Base-by-base conservation (phyloP, 495 filamentous ascomycete species). In the Chaetomium tenue region DNA sequence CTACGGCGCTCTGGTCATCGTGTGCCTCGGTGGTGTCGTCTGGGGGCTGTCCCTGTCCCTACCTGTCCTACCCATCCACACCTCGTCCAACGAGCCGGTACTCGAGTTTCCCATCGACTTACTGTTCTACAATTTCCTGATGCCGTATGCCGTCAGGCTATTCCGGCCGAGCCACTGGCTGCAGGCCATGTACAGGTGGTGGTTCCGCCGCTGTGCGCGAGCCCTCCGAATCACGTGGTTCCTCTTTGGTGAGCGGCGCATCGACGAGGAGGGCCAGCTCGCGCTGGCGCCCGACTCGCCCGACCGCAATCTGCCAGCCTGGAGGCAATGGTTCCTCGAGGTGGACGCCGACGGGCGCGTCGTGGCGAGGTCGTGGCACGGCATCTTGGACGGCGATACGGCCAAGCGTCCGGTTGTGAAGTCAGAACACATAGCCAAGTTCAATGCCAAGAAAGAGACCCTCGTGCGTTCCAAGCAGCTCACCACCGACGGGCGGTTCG, bases 81-180 rank as follows among this genome's bases (percentile, higher is more conserved):
- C 93, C 88, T 89, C 90, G 48, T 91, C 91, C 12, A 92, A 90
- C 63, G 88, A 93, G 66, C 92, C 93, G 9, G 88, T 96, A 12
- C 82, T 97, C 54, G 94, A 98, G 72, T 98, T 98, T 67, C 94
- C 94, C 2, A 85, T 96, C 56, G 95, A 98, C 70, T 78, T 99
- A 0, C 80, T 99, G 23, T 93, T 97, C 74, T 99, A 96, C 79
- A 97, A 98, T 74, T 95, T 97, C 73, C 74, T 97, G 60, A 91
- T 96, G 84, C 94, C 94, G 0, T 72, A 94, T 42, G 88, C 91
- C 6, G 84, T 97, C 58, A 86, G 84, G 66, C 86, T 89, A 68
- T 87, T 94, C 77, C 90, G 88, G 71, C 95, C 94, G 4, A 90
- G 90, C 30, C 88, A 94, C 68, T 88, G 84, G 4, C 77, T 99